phyloP scores from a whole-genome alignment of 2,329 filamentous ascomycete species.

The Cladosporium velox region DNA sequence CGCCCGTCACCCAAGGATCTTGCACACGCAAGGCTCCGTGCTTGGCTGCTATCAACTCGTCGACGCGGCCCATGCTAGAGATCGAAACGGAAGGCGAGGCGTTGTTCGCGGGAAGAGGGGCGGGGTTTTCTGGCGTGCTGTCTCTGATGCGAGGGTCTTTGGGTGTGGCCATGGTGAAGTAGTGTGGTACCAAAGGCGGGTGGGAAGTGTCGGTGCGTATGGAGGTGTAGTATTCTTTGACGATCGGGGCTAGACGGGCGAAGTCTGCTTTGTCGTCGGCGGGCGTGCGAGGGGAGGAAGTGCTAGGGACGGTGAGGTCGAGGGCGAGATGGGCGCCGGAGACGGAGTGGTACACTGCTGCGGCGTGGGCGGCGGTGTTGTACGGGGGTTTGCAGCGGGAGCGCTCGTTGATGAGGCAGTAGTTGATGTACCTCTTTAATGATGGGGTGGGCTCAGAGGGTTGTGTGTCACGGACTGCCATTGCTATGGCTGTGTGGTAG shows the following conservation, averaged over 20 bases:
- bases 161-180: constrained; percentile 17
- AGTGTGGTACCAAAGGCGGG: constrained; percentile 14
- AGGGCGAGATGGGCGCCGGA: constrained; percentile 13
- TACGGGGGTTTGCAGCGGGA: constrained; percentile 8
- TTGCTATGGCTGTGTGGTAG: constrained; percentile 19
- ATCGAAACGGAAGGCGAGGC: constrained; percentile 9
- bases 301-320: constrained; percentile 2
- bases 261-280: constrained; percentile 7
- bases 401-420: constrained; percentile 18
- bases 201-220: constrained; percentile 10
- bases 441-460: background rate
- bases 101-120: constrained; percentile 1
- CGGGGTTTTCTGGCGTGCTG: background rate
- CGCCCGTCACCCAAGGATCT: constrained; percentile 17
- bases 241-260: constrained; percentile 9
- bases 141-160: constrained; percentile 12
- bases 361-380: constrained; percentile 16
- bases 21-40: background rate
- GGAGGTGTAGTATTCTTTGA: constrained; percentile 13
- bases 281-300: background rate
- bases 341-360: constrained; percentile 18
- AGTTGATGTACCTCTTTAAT: constrained; percentile 15
- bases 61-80: constrained; percentile 15
- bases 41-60: background rate
- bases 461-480: constrained; percentile 12